These are phyloP conservation scores for Epichloe elymi DNA, from an alignment of 2,329 filamentous ascomycete species.

Conservation along the genomic window DNA sequence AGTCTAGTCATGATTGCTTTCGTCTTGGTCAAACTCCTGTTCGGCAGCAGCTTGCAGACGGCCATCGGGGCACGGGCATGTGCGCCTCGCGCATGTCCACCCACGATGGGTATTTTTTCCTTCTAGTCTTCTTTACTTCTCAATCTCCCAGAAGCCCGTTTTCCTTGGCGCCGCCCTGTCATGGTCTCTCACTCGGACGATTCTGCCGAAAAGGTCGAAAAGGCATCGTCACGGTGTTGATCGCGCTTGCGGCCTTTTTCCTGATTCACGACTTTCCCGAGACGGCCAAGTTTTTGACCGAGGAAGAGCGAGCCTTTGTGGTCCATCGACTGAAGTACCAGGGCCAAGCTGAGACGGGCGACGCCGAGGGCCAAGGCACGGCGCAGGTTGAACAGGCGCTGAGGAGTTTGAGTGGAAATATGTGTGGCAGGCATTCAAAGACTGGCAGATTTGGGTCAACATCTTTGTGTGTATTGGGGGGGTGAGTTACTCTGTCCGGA, in stretches of 20 bases:
- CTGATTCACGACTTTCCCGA: slow-evolving; percentile 72
- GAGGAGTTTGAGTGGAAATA: slow-evolving; percentile 68
- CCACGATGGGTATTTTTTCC: too few species aligned
- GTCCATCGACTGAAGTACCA: slow-evolving; percentile 58
- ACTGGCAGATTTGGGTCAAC: slow-evolving; percentile 64
- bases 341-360: slow-evolving; percentile 18
- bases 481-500: slow-evolving; percentile 25
- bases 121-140: not conserved
- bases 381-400: slow-evolving; percentile 47
- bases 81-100: too few species aligned
- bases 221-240: slow-evolving; percentile 54
- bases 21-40: not conserved
- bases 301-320: slow-evolving; percentile 58
- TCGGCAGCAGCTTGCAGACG: not conserved
- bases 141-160: not conserved
- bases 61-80: too few species aligned
- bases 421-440: slow-evolving; percentile 56
- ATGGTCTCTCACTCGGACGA: not conserved
- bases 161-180: not conserved
- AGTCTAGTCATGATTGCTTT: not conserved
- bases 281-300: slow-evolving; percentile 58
- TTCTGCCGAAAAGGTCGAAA: not conserved
- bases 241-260: slow-evolving; percentile 56
- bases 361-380: slow-evolving; percentile 3
- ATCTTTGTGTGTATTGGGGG: slow-evolving; percentile 55